Evolutionary conservation across 331 rosid species (phyloP).

Genomic region (Erythrophleum ivorense): DNA sequence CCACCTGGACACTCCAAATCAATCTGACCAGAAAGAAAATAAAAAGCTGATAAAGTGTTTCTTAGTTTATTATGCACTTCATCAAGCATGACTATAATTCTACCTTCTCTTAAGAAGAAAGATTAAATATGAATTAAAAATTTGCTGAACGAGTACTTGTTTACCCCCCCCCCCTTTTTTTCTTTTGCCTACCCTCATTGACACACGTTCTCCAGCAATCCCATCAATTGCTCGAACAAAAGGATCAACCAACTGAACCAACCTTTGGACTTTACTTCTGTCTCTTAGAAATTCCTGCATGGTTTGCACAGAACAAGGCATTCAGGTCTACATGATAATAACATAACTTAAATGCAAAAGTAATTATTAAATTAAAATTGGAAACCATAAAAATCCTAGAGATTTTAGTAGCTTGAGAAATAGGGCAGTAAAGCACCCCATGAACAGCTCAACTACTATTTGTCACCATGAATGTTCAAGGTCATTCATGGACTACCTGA

Average conservation of each 20-base stretch:
- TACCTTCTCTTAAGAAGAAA: background rate
- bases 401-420: background rate
- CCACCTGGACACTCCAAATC: constrained; percentile 89
- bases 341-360: background rate
- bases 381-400: background rate
- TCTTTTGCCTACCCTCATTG: constrained; percentile 76
- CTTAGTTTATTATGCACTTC: constrained; percentile 1
- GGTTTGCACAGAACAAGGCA: constrained; percentile 27
- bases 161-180: constrained; percentile 13
- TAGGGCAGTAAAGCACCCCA: background rate
- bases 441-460: background rate
- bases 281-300: constrained; percentile 84
- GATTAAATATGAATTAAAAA: background rate
- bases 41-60: background rate
- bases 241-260: constrained; percentile 87
- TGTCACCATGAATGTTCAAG: background rate
- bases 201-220: constrained; percentile 88
- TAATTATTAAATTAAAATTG: background rate
- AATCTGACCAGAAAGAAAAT: constrained; percentile 55
- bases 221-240: constrained; percentile 75
- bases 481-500: background rate
- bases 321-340: constrained; percentile 16
- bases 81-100: constrained; percentile 18
- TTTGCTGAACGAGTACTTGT: background rate
- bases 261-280: constrained; percentile 63